Base-by-base conservation (phyloP, 2,329 filamentous ascomycete species). In the Curvularia sp. region DNA sequence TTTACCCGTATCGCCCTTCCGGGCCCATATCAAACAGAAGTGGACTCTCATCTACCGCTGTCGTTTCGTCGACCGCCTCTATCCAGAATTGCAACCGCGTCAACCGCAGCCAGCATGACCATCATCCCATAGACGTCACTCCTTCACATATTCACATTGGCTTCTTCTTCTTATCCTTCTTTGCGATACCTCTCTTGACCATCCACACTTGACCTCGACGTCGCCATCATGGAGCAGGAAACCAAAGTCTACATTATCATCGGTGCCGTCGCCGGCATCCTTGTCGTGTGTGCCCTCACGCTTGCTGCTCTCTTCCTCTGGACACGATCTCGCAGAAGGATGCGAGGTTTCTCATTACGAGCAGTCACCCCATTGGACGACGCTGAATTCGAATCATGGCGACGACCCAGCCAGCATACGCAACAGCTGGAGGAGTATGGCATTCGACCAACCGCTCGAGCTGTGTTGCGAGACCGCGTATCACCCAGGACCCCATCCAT, bases 371-470 rank as follows among this genome's bases (percentile, higher is more conserved):
- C 76, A 51, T 61, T 78, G 43, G 74, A 77, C 63, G 75, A 78
- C 43, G 75, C 75, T 55, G 75, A 76, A 62, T 77, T 78, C 51
- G 75, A 78, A 65, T 77, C 75, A 46, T 78, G 76, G 76, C 68
- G 76, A 48, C 62, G 74, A 38, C 76, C 76, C 13, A 77, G 74
- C 63, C 73, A 76, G 53, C 74, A 77, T 54, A 71, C 71, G 39
- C 66, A 74, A 50, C 72, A 70, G 32, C 69, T 70, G 18, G 73
- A 77, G 41, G 76, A 76, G 62, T 74, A 76, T 59, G 67, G 65
- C 46, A 75, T 76, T 49, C 68, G 64, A 36, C 66, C 73, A 3
- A 66, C 68, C 13, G 63, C 64, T 39, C 65, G 71, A 21, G 65
- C 66, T 30, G 60, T 74, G 21, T 53, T 70, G 38, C 70, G 71